Evolutionary conservation across 192 early-diverging fungal genomes (phyloP), one percentile per base, ranked within the genome.

Genomic region (Entomortierella chlamydospora): DNA sequence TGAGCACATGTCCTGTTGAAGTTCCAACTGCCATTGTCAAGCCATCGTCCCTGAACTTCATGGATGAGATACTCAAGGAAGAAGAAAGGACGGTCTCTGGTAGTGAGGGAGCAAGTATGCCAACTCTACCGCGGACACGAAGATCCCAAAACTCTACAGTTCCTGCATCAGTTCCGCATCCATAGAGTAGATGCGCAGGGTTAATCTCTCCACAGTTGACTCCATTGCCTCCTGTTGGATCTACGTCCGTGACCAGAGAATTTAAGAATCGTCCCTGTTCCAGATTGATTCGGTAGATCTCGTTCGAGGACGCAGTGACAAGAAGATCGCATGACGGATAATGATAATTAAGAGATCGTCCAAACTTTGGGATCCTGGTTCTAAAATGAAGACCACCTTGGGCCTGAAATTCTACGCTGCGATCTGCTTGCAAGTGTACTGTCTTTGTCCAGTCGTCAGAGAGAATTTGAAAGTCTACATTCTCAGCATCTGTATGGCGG

Each of bases 381-480:
- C 92, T 86, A 74, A 95, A 98, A 74, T 98, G 96, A 83, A 98
- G 85, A 49, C 96, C 96, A n/a, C 93, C 95, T 68, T 98, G 96
- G 25, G 95, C 87, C 69, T 99, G 98, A 57, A 99, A 93, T 85
- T 99, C 95, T 11, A 99, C 80, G 12, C 92, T 89, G 23, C 97
- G 85, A 80, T 99, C 97, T 43, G 88, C 88, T 73, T 98, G 96
- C 82, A 99, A 79, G 49, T 95, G 91, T 30, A 98, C 95, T 5
- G 88, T 86, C 77, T 99, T 99, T 30, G 95, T 97, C 98, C 98
- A 99, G 83, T 99, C 98, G 69, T 99, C 96, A 4, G 96, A 96
- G 26, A 99, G 82, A 56, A 95, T 91, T 88, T 90, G 70, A 85
- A 95, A 95, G 51, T 93, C 86, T 20, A 99, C 88, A 73, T 97